phyloP scores from a whole-genome alignment of 1,284 basidiomycete genomes.

The Heliocybe sulcata region DNA sequence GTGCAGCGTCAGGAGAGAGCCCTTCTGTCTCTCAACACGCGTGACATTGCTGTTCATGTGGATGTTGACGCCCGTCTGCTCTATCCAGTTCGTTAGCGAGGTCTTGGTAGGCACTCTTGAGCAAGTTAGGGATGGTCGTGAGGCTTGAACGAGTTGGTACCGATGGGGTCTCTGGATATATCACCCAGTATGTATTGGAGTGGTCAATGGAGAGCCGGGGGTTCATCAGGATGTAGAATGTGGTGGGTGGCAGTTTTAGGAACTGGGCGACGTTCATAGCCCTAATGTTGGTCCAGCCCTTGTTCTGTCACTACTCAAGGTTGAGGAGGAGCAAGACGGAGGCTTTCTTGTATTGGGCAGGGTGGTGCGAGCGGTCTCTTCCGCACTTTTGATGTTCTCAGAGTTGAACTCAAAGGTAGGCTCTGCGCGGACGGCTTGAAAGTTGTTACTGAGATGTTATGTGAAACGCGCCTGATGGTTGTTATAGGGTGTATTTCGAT shows the following conservation, averaged over 20 bases:
- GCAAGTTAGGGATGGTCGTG: constrained; percentile 98
- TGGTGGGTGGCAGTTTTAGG: constrained; percentile 93
- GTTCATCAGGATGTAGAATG: constrained; percentile 99
- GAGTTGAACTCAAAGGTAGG: constrained; percentile 87
- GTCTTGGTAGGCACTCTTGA: constrained; percentile 89
- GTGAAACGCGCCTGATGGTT: constrained; percentile 63
- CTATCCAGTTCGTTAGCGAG: constrained; percentile 92
- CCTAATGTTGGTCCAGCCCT: constrained; percentile 97
- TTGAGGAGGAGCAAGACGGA: constrained; percentile 97
- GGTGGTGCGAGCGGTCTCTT: constrained; percentile 90
- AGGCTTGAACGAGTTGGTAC: constrained; percentile 93
- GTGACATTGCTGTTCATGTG: constrained; percentile 77
- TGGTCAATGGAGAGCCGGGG: constrained; percentile 27
- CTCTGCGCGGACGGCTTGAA: constrained; percentile 28
- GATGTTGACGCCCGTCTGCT: constrained; percentile 83
- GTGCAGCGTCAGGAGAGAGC: constrained; percentile 61
- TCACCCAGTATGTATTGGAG: background rate
- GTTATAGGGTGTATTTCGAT: constrained; percentile 92
- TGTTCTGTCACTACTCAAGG: constrained; percentile 95
- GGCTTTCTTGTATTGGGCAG: constrained; percentile 95
- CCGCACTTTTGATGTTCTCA: constrained; percentile 78
- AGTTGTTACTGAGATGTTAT: background rate
- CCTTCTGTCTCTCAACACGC: constrained; percentile 71
- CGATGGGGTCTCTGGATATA: constrained; percentile 81
- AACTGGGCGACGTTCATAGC: constrained; percentile 97